Percentiles rank a stretch among this genome's conserved stretches.
Evolutionary conservation across 495 filamentous ascomycete genomes (phyloP).

Genomic region (Penicillium paxilli): DNA sequence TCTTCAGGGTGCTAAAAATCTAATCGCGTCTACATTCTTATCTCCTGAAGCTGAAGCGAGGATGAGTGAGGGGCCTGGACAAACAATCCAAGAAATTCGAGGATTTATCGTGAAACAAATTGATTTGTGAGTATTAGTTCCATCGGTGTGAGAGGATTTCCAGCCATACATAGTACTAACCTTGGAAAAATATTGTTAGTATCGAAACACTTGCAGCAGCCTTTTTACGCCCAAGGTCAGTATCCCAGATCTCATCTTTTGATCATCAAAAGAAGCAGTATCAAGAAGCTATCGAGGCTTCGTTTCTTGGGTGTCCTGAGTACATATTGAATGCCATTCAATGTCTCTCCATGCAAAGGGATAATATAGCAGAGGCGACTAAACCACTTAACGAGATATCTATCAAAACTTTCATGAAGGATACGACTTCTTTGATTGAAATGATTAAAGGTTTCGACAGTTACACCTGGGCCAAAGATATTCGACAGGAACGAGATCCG

Average conservation of each 20-base stretch:
- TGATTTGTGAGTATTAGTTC: constrained; percentile 21
- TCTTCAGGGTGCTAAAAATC: constrained; percentile 46
- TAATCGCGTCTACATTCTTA: constrained; percentile 32
- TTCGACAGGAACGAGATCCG: constrained; percentile 32
- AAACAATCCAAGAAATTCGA: constrained; percentile 29
- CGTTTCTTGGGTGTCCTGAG: constrained; percentile 43
- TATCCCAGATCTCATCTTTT: constrained; percentile 23
- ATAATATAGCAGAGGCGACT: constrained; percentile 21
- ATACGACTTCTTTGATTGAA: constrained; percentile 20
- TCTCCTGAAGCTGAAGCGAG: constrained; percentile 16
- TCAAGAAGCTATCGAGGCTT: constrained; percentile 34
- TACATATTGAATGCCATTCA: constrained; percentile 37
- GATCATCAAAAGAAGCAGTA: constrained; percentile 11
- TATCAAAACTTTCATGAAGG: constrained; percentile 6
- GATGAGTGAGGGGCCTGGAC: constrained; percentile 16
- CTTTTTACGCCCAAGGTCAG: constrained; percentile 41
- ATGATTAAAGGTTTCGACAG: constrained; percentile 33
- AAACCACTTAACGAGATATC: neutral
- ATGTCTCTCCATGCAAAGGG: constrained; percentile 31
- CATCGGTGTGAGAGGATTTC: neutral
- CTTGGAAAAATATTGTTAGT: neutral
- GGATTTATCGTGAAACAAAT: constrained; percentile 31
- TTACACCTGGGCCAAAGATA: constrained; percentile 29
- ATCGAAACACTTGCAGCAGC: constrained; percentile 46
- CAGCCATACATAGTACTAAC: neutral